phyloP scores from a whole-genome alignment of 345 rosid species.

The Jatropha curcas region DNA sequence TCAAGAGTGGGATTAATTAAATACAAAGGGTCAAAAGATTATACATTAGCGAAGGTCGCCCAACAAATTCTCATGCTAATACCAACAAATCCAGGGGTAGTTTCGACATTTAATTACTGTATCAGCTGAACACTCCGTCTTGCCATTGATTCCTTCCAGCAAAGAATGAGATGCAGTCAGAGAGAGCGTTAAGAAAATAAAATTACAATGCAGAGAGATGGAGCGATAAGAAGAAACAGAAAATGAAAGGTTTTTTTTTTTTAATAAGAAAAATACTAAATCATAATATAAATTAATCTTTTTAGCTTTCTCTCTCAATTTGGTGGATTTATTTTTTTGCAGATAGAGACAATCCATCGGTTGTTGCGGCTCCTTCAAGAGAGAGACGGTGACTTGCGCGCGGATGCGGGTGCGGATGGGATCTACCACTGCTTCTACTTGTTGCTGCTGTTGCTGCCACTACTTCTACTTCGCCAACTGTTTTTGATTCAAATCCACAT shows the following conservation, averaged over 20 bases:
- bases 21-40: not conserved
- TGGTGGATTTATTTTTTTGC: slow-evolving; percentile 2
- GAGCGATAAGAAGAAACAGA: not conserved
- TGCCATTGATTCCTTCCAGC: not conserved
- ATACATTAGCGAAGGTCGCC: not conserved
- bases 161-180: not conserved
- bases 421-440: slow-evolving; percentile 1
- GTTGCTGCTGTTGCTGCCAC: not conserved
- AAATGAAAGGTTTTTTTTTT: slow-evolving; percentile 12
- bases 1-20: not conserved
- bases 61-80: not conserved
- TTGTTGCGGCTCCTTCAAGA: slow-evolving; percentile 5
- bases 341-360: slow-evolving; percentile 16
- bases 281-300: not conserved
- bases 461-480: not conserved
- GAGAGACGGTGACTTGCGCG: slow-evolving; percentile 13
- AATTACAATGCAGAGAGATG: not conserved
- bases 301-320: not conserved
- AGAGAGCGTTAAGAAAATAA: not conserved
- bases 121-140: not conserved
- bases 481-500: slow-evolving; percentile 10
- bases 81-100: not conserved
- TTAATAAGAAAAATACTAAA: not conserved
- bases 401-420: no score
- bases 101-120: not conserved